Evolutionary conservation across 2,329 filamentous ascomycete species (phyloP), one percentile per base, ranked within the genome.

Genomic region (Zymoseptoria brevis): DNA sequence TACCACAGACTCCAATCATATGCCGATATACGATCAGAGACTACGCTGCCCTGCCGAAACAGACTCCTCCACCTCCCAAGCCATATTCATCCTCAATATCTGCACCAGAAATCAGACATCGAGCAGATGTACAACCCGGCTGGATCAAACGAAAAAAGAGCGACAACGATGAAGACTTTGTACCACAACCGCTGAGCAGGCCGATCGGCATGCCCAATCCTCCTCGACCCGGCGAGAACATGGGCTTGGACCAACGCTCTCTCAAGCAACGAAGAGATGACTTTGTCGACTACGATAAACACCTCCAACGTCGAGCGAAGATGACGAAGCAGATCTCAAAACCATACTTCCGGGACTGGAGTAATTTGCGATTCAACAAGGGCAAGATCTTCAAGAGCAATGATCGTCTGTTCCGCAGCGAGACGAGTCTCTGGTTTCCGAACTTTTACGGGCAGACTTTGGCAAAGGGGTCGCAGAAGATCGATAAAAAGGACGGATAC

Each of bases 321-420:
- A 79, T 97, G 88, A 72, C 89, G 51, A 81, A 83, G 66, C 85
- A 90, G 73, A 87, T 95, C 70, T 80, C 87, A 19, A 89, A 89
- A 60, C 92, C 93, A 1, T 99, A 99, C 76, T 99, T 96, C 78
- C 88, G 91, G 73, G 93, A 99, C 80, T 96, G 91, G 88, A 84
- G 84, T 60, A 94, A 95, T 75, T 83, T 96, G 74, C 80, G 87
- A 65, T 87, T 94, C 65, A 76, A 81, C 76, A 85, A 91, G 68
- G 94, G 94, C 69, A 99, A 99, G 76, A 90, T 90, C 22, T 99
- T 96, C 76, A 79, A 93, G 55, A 86, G 90, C 19, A 93, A 93
- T 45, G 84, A 88, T 3, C 81, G 87, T n/a, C 81, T 93, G 54
- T 97, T 97, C 81, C 88, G 86, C 69, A 82, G 82, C 64, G 89